Evolutionary conservation across 306 rosid genomes (phyloP).

Genomic region (Purshia tridentata): DNA sequence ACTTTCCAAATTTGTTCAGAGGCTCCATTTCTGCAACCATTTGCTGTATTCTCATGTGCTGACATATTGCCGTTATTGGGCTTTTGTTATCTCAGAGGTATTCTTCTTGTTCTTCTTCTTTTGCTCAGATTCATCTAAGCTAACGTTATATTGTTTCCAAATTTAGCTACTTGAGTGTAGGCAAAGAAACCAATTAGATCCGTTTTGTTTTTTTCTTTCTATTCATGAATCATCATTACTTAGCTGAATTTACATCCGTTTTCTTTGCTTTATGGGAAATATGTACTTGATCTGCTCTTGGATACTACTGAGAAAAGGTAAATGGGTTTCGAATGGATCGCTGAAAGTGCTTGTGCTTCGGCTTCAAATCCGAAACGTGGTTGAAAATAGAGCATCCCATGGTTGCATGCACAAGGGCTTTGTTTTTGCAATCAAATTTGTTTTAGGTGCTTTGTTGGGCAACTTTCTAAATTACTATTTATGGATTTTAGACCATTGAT

Average conservation of each 20-base stretch:
- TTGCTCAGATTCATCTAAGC: neutral
- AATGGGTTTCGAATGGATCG: neutral
- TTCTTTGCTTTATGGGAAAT: neutral
- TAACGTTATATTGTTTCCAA: neutral
- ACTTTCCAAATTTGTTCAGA: neutral
- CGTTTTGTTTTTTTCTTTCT: neutral
- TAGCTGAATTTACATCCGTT: neutral
- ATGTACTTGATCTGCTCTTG: neutral
- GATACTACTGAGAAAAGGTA: neutral
- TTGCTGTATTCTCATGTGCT: neutral
- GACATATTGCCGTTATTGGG: neutral
- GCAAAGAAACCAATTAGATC: neutral
- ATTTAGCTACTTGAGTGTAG: neutral
- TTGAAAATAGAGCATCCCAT: neutral
- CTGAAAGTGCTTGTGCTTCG: neutral
- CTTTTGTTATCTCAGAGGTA: slow-evolving; percentile 3
- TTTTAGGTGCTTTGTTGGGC: neutral
- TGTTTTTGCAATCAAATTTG: neutral
- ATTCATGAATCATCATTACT: neutral
- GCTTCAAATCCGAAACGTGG: neutral
- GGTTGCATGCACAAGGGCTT: neutral
- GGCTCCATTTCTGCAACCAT: neutral
- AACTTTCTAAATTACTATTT: neutral
- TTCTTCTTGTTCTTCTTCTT: neutral
- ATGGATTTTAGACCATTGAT: neutral